Evolutionary conservation across 106 monocot species (phyloP).

Genomic region (Dendrobium officinale): DNA sequence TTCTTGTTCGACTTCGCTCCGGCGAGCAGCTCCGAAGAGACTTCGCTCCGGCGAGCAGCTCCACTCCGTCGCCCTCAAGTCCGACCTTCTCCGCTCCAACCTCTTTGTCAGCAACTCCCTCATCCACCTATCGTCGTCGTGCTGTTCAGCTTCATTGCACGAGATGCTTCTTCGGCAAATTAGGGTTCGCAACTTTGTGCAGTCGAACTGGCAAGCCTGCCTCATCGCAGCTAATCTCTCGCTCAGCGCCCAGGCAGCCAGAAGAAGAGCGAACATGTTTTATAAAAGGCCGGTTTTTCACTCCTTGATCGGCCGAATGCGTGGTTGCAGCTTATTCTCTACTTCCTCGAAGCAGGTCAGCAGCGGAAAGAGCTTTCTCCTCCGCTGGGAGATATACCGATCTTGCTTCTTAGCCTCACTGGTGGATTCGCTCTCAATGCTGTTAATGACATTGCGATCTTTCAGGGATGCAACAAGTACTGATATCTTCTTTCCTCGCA

Average conservation of each 20-base stretch:
- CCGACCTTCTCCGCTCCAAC: too few species aligned
- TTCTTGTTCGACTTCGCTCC: too few species aligned
- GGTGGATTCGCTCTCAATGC: slow-evolving; percentile 85
- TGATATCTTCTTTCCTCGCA: background rate
- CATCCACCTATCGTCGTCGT: too few species aligned
- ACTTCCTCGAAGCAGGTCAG: slow-evolving; percentile 17
- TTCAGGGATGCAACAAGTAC: slow-evolving; percentile 86
- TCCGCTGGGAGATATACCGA: slow-evolving; percentile 37
- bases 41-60: too few species aligned
- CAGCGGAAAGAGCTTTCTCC: slow-evolving; percentile 18
- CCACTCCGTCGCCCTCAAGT: too few species aligned
- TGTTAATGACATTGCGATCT: slow-evolving; percentile 88
- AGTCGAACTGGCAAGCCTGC: too few species aligned
- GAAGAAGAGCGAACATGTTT: slow-evolving; percentile 4
- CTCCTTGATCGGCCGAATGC: background rate
- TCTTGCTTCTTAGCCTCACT: slow-evolving; percentile 71
- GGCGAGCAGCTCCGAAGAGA: too few species aligned
- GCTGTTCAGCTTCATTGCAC: too few species aligned
- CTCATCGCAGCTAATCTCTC: too few species aligned
- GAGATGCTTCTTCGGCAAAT: too few species aligned
- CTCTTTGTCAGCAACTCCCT: too few species aligned
- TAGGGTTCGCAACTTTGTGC: too few species aligned
- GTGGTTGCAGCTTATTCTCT: slow-evolving; percentile 19
- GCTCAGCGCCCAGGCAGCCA: background rate
- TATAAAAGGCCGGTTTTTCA: slow-evolving; percentile 6